Percentiles rank a stretch among this genome's conserved stretches.
These are phyloP conservation scores for Metroxylon sagu DNA, from an alignment of 176 grass and related monocot genomes.

Conservation along the genomic window DNA sequence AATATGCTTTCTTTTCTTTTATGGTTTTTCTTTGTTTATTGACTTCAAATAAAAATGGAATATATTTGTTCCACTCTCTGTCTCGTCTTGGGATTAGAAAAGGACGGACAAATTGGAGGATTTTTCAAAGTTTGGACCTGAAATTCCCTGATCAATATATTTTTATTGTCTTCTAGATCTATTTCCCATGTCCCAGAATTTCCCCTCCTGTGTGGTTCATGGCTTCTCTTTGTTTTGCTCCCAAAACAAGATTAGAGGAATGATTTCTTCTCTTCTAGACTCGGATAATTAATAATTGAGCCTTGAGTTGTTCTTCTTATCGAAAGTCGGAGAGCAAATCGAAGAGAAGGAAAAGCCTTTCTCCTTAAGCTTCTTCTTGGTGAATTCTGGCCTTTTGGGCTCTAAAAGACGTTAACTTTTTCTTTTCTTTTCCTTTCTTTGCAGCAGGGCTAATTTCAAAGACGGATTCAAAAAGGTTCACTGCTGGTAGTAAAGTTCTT, in stretches of 20 bases:
- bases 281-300: no score
- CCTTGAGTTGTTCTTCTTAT: background rate
- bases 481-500: constrained; percentile 12
- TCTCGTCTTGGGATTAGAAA: background rate
- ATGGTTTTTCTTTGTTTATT: background rate
- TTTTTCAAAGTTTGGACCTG: background rate
- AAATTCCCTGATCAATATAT: background rate
- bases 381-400: no score
- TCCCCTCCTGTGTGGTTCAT: background rate
- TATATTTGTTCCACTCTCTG: background rate
- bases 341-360: no score
- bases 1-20: background rate
- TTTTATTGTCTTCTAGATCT: background rate
- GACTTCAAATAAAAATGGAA: background rate
- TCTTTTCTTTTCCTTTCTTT: background rate
- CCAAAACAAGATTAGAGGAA: no score
- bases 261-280: no score
- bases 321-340: no score
- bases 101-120: no score
- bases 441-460: constrained; percentile 11
- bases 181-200: background rate
- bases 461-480: constrained; percentile 32
- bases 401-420: background rate
- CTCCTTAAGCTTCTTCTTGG: no score
- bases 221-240: no score